These are phyloP conservation scores for Globisporangium spinosum DNA, from an alignment of 352 stramenopile species.

Conservation along the genomic window DNA sequence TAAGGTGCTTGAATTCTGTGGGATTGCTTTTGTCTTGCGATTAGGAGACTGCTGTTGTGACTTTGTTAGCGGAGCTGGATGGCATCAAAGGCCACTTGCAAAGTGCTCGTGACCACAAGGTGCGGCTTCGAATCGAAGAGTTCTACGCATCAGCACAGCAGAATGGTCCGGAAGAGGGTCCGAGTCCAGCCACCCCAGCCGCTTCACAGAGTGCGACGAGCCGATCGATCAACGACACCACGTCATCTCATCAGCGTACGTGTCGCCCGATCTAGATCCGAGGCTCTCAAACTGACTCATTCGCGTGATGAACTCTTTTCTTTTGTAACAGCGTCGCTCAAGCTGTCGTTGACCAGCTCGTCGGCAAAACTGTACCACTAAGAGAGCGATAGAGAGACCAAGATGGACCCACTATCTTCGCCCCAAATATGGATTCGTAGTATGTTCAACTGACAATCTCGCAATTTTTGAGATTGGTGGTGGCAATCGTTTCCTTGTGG, in stretches of 20 bases:
- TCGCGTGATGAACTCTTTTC: not conserved
- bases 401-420: not conserved
- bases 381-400: not conserved
- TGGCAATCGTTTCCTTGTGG: no score
- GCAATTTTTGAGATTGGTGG: no score
- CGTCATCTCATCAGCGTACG: not conserved
- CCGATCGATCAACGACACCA: not conserved
- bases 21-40: not conserved
- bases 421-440: no score
- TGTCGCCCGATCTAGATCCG: not conserved
- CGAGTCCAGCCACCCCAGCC: not conserved
- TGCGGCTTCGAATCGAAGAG: not conserved
- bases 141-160: not conserved
- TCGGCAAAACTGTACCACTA: not conserved
- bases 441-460: no score
- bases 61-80: not conserved
- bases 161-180: not conserved
- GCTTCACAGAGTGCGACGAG: not conserved
- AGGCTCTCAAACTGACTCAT: not conserved
- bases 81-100: not conserved
- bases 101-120: not conserved
- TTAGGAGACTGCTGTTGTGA: not conserved
- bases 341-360: not conserved
- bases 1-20: no score
- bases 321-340: not conserved